Base-by-base conservation (phyloP, 2,329 filamentous ascomycete genomes). In the Parascedosporium putredinis region DNA sequence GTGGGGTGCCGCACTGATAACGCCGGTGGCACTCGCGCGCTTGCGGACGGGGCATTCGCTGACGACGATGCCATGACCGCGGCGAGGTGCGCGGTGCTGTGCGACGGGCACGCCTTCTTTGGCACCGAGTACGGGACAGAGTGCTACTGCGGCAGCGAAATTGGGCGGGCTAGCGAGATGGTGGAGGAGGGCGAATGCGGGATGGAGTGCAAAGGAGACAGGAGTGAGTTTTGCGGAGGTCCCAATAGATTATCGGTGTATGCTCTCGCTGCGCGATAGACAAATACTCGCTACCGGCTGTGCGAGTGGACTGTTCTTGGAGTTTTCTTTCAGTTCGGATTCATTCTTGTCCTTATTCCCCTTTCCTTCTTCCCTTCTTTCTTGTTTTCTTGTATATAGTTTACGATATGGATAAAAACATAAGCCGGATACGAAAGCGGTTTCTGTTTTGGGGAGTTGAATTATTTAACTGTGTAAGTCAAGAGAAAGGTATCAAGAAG, bases 181-280 rank as follows among this genome's bases (percentile, higher is more conserved):
- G 64, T 59, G 4, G 52, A 60, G 2, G 55, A 50, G 22, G 52
- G 50, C 2, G 67, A 72, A 22, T 73, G 69, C 56, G 56, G 51
- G 4, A 70, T 73, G 66, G 53, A 61, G 16, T 73, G 70, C 55
- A 60, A 59, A 2, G 70, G 69, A 1, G 64, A 63, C 47, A 55
- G 50, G 10, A 43, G 48, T 1, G 59, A 71, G 58, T 66, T 60
- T 50, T 73, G 70, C 50, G 70, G 71, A 18, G 66, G 61, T 5
- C 60, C 63, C 2, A 64, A 64, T 51, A 58, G 68, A 51, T 52
- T 73, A 55, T 62, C 59, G n/a, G n/a, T n/a, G n/a, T n/a, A n/a
- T n/a, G n/a, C n/a, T n/a, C n/a, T n/a, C n/a, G n/a, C n/a, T n/a
- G n/a, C n/a, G n/a, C n/a, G n/a, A n/a, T n/a, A n/a, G n/a, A n/a